Evolutionary conservation across 2,329 filamentous ascomycete genomes (phyloP).

Genomic region (Ascochyta koolunga): DNA sequence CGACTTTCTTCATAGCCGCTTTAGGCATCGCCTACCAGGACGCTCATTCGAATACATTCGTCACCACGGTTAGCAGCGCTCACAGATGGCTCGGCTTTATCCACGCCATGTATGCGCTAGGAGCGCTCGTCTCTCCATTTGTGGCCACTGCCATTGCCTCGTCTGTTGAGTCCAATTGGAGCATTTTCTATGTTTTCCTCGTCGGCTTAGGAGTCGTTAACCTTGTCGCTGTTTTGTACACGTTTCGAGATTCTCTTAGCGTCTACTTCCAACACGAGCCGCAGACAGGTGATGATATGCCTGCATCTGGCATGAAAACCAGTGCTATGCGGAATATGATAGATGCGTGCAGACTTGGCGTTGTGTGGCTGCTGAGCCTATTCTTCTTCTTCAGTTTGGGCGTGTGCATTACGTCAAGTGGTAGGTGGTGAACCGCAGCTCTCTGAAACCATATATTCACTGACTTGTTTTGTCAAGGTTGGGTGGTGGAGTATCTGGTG

Average conservation of each 20-base stretch:
- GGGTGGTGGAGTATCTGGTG: constrained; percentile 70
- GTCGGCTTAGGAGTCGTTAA: constrained; percentile 1
- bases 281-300: constrained; percentile 41
- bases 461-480: constrained; percentile 70
- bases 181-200: constrained; percentile 45
- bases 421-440: constrained; percentile 39
- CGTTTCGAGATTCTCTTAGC: neutral
- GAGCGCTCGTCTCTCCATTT: constrained; percentile 64
- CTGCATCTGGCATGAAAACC: no score
- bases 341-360: no score
- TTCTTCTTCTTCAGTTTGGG: no score
- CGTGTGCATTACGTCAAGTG: no score
- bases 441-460: constrained; percentile 60
- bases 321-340: no score
- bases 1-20: constrained; percentile 64
- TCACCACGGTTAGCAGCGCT: constrained; percentile 57
- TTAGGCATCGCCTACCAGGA: constrained; percentile 69
- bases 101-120: constrained; percentile 66
- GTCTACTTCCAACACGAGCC: constrained; percentile 15
- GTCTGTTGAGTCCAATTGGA: constrained; percentile 58
- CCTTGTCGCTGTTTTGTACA: neutral
- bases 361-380: no score
- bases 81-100: constrained; percentile 69
- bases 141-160: constrained; percentile 39
- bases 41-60: constrained; percentile 67